Conservation (phyloP, 1,139 yeast species). For the Yamadazyma diddensiae region DNA sequence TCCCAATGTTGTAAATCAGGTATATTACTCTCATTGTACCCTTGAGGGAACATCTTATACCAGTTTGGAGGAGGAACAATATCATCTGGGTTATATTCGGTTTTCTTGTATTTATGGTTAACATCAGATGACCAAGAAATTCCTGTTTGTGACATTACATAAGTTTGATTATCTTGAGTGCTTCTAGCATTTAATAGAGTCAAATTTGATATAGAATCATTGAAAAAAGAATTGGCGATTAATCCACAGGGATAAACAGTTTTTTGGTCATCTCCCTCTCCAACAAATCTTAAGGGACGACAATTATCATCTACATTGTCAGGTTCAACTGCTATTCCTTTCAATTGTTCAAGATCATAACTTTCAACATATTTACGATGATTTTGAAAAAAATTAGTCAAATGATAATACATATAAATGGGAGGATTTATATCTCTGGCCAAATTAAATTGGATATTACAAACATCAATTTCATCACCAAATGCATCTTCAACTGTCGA, state of each 20-base stretch:
- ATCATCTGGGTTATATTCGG: constrained; percentile 64
- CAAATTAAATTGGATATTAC: constrained; percentile 56
- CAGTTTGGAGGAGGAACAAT: constrained; percentile 97
- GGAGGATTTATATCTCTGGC: constrained; percentile 61
- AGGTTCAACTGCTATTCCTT: constrained; percentile 55
- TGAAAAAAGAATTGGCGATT: constrained; percentile 89
- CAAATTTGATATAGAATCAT: constrained; percentile 67
- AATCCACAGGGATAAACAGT: constrained; percentile 86
- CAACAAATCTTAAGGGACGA: constrained; percentile 48
- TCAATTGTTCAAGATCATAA: constrained; percentile 61
- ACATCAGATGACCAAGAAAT: constrained; percentile 88
- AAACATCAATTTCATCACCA: constrained; percentile 39
- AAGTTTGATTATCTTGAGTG: constrained; percentile 47
- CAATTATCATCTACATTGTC: constrained; percentile 53
- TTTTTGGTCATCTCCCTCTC: constrained; percentile 33
- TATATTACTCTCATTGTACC: constrained; percentile 78
- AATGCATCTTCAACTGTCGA: constrained; percentile 29
- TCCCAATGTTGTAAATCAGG: constrained; percentile 58
- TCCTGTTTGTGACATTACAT: constrained; percentile 60
- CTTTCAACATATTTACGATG: constrained; percentile 76
- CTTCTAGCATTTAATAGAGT: constrained; percentile 44
- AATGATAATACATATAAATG: constrained; percentile 62
- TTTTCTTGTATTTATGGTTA: constrained; percentile 69
- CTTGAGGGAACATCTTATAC: constrained; percentile 80
- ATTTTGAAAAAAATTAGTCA: constrained; percentile 75